A percentile compares a stretch with the other conserved stretches of the same genome.
Conservation (phyloP, 2,329 filamentous ascomycete species). For the Aspergillus niger region DNA sequence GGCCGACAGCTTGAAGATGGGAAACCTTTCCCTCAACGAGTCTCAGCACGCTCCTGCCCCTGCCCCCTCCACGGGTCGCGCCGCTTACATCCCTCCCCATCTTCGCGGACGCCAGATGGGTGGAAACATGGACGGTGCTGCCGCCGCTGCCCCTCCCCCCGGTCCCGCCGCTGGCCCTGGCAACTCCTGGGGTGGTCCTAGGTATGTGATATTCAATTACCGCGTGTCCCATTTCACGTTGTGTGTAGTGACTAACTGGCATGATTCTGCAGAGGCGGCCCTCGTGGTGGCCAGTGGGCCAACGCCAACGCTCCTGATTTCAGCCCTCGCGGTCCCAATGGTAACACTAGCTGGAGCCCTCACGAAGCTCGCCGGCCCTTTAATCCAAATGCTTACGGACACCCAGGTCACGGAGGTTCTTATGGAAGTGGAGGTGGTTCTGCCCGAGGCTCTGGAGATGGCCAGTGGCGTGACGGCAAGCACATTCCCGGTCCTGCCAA, state of each 20-base stretch:
- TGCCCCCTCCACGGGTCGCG: constrained; percentile 54
- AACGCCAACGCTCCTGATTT: constrained; percentile 61
- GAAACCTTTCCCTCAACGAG: constrained; percentile 56
- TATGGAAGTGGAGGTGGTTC: constrained; percentile 47
- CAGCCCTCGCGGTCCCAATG: constrained; percentile 49
- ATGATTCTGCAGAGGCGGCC: constrained; percentile 29
- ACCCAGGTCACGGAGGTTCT: constrained; percentile 49
- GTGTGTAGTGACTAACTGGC: constrained; percentile 5
- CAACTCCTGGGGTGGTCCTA: constrained; percentile 35
- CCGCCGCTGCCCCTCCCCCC: constrained; percentile 24
- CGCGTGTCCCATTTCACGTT: background rate
- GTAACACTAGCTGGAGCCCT: constrained; percentile 42
- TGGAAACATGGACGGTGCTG: constrained; percentile 42
- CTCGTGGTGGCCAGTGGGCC: constrained; percentile 52
- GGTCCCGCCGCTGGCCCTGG: constrained; percentile 25
- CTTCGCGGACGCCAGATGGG: constrained; percentile 51
- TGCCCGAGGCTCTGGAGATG: constrained; percentile 85
- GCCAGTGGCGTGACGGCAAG: constrained; percentile 95
- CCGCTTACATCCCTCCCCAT: constrained; percentile 68
- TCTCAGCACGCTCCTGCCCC: constrained; percentile 59
- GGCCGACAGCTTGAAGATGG: constrained; percentile 46
- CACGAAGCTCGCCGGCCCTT: constrained; percentile 49
- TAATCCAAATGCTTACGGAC: constrained; percentile 64
- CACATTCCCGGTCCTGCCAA: constrained; percentile 89
- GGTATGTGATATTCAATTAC: constrained; percentile 30